phyloP scores from a whole-genome alignment of 805 yeast genomes.

The Metschnikowia santaceciliae region DNA sequence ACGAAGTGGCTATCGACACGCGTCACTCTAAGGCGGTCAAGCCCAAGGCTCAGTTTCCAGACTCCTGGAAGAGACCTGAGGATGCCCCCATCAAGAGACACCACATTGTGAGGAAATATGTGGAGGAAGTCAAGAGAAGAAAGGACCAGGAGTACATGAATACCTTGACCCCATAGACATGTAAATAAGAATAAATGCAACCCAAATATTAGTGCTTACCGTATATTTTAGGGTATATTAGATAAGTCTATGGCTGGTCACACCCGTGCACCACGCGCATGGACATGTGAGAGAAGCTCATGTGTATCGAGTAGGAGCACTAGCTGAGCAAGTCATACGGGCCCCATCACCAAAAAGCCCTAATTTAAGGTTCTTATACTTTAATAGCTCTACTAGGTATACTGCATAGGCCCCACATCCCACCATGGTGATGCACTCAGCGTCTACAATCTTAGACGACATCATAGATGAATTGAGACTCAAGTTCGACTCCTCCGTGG shows the following conservation, averaged over 20 bases:
- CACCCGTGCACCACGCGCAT: slow-evolving; percentile 5
- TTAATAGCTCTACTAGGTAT: neutral
- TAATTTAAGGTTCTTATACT: too few relatives aligned
- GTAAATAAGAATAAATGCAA: neutral
- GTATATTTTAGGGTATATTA: too few relatives aligned
- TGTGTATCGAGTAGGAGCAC: neutral
- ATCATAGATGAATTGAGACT: slow-evolving; percentile 51
- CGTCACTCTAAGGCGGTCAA: slow-evolving; percentile 56
- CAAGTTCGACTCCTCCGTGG: slow-evolving; percentile 55
- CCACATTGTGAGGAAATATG: slow-evolving; percentile 30
- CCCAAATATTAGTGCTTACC: too few relatives aligned
- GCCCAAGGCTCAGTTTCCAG: slow-evolving; percentile 57
- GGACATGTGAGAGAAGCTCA: neutral
- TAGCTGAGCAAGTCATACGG: neutral
- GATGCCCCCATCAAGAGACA: slow-evolving; percentile 56
- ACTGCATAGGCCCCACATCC: neutral
- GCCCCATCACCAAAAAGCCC: neutral
- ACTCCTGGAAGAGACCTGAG: slow-evolving; percentile 65
- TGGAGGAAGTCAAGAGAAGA: slow-evolving; percentile 28
- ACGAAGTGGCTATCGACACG: slow-evolving; percentile 77
- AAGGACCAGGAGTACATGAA: slow-evolving; percentile 32
- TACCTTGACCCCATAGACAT: slow-evolving; percentile 12
- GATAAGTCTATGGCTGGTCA: neutral
- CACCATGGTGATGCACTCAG: slow-evolving; percentile 20
- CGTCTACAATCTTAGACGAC: slow-evolving; percentile 45